Base-by-base conservation (phyloP, 1,284 basidiomycete genomes). In the Puccinia horiana region DNA sequence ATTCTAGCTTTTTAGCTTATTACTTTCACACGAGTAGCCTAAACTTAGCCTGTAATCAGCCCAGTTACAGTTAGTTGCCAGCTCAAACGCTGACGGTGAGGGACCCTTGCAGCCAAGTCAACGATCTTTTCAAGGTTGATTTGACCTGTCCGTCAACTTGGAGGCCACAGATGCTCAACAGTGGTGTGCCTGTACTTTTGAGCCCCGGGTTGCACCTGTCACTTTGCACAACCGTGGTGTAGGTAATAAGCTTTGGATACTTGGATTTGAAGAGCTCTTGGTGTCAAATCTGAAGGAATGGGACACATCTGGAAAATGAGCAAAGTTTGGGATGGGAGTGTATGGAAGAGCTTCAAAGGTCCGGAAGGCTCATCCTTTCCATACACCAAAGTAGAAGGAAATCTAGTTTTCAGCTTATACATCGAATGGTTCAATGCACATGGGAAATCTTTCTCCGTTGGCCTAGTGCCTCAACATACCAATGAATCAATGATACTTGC, bases 321-420 rank as follows among this genome's bases (percentile, higher is more conserved):
- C 40, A 69, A 12, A 32, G 42, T 52, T 6, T 69, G 67, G 67
- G 67, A 69, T 69, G 67, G 67, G 26, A 63, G 20, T 37, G 61
- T 63, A 3, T 63, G 61, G 61, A 63, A 63, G 23, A 42, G 9
- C 63, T 67, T 67, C 11, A 12, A 18, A 6, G 63, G 63, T 18
- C 63, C 63, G 37, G 32, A 2, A 5, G 20, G 40, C 63, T n/a
- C 32, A 9, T n/a, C 6, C 3, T 52, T 23, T 32, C 37, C 4
- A 37, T 44, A 8, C 23, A 58, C 56, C 56, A 6, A 58, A 58
- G 11, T 35, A 8, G 32, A 23, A 69, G 65, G 65, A 35, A 69
- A 69, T 69, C 23, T 69, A n/a, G 65, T 35, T 69, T 69, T 42
- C 20, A 69, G 65, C 65, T 69, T 69, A 69, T 35, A 69, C 32